phyloP scores from a whole-genome alignment of 495 filamentous ascomycete species.

The Coniosporium apollinis region DNA sequence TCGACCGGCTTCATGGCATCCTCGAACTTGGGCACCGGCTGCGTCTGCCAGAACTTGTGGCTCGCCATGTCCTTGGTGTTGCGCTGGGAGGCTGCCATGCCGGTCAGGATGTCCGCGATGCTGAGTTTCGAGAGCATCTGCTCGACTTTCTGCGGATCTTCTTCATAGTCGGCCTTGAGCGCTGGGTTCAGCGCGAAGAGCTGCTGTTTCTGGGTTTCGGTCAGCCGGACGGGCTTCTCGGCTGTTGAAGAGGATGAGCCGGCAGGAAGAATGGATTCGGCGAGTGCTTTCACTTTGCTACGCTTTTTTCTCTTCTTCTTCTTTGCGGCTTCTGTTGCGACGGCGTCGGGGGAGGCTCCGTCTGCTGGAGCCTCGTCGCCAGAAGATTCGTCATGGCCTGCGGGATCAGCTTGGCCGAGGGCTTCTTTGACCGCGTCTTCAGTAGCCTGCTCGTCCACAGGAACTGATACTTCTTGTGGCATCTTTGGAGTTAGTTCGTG shows the following conservation, averaged over 20 bases:
- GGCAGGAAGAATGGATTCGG: conserved; percentile 8
- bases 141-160: conserved; percentile 25
- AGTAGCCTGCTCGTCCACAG: background rate
- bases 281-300: conserved; percentile 26
- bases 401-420: background rate
- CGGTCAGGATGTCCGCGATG: conserved; percentile 66
- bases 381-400: background rate
- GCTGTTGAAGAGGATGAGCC: conserved; percentile 4
- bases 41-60: conserved; percentile 97
- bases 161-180: conserved; percentile 35
- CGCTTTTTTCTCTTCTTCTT: conserved; percentile 28
- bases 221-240: conserved; percentile 1
- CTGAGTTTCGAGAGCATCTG: conserved; percentile 56
- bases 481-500: no score
- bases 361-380: conserved; percentile 3
- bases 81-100: conserved; percentile 45
- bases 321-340: conserved; percentile 14
- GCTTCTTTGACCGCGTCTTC: background rate
- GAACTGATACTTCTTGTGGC: background rate
- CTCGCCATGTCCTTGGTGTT: conserved; percentile 89
- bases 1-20: conserved; percentile 20
- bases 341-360: conserved; percentile 3
- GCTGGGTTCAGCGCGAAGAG: conserved; percentile 46
- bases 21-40: conserved; percentile 73
- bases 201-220: conserved; percentile 13